Base-by-base conservation (phyloP, 148 eudicot genomes). In the Vaccinium myrtillus region DNA sequence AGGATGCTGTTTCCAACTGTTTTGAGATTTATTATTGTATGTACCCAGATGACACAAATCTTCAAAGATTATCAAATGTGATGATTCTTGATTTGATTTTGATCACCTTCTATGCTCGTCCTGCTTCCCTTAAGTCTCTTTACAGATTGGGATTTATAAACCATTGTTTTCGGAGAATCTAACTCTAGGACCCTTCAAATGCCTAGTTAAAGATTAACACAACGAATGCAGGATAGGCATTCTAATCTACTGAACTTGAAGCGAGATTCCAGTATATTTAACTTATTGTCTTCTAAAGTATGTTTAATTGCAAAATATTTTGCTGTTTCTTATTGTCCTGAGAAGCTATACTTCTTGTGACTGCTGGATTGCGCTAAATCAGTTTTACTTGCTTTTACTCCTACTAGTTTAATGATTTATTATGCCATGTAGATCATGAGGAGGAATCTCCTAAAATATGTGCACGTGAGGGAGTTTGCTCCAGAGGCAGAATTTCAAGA, bases 401-500 rank as follows among this genome's bases (percentile, higher is more conserved):
- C 16, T 71, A 27, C 32, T 56, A n/a, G 39, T 77, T 27, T 58
- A 79, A 12, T 56, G 30, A 73, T 27, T 85, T 86, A 8, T 36
- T 54, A 48, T 32, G 50, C 78, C 50, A 69, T 82, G 85, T 93
- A 96, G 99, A 88, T 96, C 85, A 93, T 96, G 98, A 94, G 97
- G 85, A 95, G 88, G 90, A 94, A 93, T 85, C 91, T 96, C 78
- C 81, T 96, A 67, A 91, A 90, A 82, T 89, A 85, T 85, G 90
- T 94, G 55, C 97, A 89, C 15, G 92, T 96, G 69, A 90, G 89
- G 89, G 99, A 96, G 89, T 96, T 96, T 82, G 94, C 98, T 85
- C 97, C 97, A 55, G 98, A 96, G 88, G 99, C 99, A 30, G 94
- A 96, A 89, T 96, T 96, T 89, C 88, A 76, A 32, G 84, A 81